Evolutionary conservation across 2,329 filamentous ascomycete genomes (phyloP), one percentile per base, ranked within the genome.

Genomic region (Domatiomyces globalis): DNA sequence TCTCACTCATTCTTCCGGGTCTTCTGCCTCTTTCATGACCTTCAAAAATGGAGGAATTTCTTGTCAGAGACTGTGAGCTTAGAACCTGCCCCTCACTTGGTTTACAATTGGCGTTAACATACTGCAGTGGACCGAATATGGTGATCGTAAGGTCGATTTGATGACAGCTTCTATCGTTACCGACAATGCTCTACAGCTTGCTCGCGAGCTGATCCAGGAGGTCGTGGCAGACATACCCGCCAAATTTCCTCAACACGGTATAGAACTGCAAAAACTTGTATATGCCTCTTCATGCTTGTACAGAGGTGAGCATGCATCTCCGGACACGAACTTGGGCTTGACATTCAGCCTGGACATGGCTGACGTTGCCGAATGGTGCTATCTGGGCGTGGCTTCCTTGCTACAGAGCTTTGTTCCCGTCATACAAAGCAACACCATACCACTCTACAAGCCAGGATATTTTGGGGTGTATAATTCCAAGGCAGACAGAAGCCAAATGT

Each of bases 161-260:
- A 62, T 63, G 55, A 63, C 63, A 10, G 63, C 65, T 5, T 60
- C 64, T 22, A 33, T 64, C 18, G 61, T 63, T 45, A 67, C 63
- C 22, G 65, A 67, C 49, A 58, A 54, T 52, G 62, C 59, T n/a
- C 55, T 64, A 33, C 53, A 62, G 49, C 56, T 65, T 44, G 54
- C 60, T 18, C 53, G 49, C 19, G 55, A 60, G 48, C 55, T 65
- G 20, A 51, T 56, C 22, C 33, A 59, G 44, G 55, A 59, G 46
- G 51, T 58, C 46, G 54, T 50, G 42, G 50, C 39, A 42, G 55
- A 58, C 51, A 58, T 55, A 59, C 25, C 36, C 50, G 2, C 5
- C 9, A 2, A 10, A 10, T 33, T 33, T 33, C 29, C 29, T 10
- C 4, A 33, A 33, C 8, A 33, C 29, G 12, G 29, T 10, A 33